These are phyloP conservation scores for Echinochloa phyllopogon DNA, from an alignment of 176 grass and related monocot genomes.

Conservation along the genomic window DNA sequence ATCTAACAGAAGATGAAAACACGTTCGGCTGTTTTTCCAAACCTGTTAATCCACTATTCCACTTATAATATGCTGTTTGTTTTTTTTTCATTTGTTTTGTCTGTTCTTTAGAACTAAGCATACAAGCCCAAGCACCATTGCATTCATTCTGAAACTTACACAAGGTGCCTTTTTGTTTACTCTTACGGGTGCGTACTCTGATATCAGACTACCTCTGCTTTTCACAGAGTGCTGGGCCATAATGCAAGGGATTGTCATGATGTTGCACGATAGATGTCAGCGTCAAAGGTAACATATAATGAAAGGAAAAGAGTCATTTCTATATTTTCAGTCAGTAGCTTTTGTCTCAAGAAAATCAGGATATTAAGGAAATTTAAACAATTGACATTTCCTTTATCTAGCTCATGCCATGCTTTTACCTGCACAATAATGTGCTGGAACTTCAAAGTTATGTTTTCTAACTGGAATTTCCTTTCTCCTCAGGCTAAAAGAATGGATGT, in stretches of 20 bases:
- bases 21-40: neutral
- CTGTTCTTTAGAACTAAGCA: no score
- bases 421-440: constrained; percentile 15
- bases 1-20: no score
- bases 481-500: constrained; percentile 98
- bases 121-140: no score
- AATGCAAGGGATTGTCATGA: constrained; percentile 94
- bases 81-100: constrained; percentile 1
- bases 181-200: no score
- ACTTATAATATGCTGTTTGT: neutral
- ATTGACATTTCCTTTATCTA: constrained; percentile 15
- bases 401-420: neutral
- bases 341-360: no score
- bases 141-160: no score
- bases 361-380: constrained; percentile 21
- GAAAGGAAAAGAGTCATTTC: neutral
- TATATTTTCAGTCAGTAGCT: no score
- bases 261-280: constrained; percentile 93
- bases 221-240: constrained; percentile 80
- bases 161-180: constrained; percentile 38
- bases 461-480: constrained; percentile 13
- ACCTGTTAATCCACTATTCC: neutral
- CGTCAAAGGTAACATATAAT: constrained; percentile 77
- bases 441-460: neutral
- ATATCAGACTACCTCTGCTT: no score